Base-by-base conservation (phyloP, 495 filamentous ascomycete species). In the Bacidia rubella region DNA sequence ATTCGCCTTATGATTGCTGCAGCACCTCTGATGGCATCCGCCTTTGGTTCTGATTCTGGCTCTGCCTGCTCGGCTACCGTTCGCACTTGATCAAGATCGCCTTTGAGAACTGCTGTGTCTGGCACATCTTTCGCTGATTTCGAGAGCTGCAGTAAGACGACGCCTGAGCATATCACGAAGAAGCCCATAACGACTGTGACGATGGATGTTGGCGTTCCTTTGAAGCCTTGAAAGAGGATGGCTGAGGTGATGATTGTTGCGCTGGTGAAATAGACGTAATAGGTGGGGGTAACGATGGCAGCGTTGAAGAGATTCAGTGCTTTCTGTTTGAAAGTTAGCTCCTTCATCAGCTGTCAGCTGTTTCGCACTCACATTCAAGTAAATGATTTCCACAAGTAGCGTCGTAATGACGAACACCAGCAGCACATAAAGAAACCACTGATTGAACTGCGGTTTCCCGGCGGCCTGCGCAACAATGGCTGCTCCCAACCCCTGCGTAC, bases 51-150 rank as follows among this genome's bases (percentile, higher is more conserved):
- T 9, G 79, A 87, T 63, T 98, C 92, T 45, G 90, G 86, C 60
- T 97, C 89, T 62, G 90, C 85, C 62, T 95, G 88, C 46, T 95
- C 86, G 43, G 87, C 89, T 47, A 98, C 89, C 27, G 89, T 93
- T 2, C 89, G 87, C 35, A 98, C 81, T 69, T 98, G 92, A 60
- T 97, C 85, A 46, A 98, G 73, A 60, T 96, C 90, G 46, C 90
- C 93, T 43, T 83, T 80, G 70, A 98, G 94, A 24, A 98, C 82
- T 40, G 89, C 89, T 0, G 90, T 73, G 61, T 98, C 92, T 11
- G 92, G 92, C 0, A 98, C 90, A 56, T 98, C 88, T 62, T 98
- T 98, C 56, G 92, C 85, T 3, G 90, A 95, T 63, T 97, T 98
- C 47, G 92, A 95, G n/a, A 98, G 75, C 61, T 98, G 92, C 3